Conservation (phyloP, 2,329 filamentous ascomycete genomes). For the Ophiostoma angusticollis region DNA sequence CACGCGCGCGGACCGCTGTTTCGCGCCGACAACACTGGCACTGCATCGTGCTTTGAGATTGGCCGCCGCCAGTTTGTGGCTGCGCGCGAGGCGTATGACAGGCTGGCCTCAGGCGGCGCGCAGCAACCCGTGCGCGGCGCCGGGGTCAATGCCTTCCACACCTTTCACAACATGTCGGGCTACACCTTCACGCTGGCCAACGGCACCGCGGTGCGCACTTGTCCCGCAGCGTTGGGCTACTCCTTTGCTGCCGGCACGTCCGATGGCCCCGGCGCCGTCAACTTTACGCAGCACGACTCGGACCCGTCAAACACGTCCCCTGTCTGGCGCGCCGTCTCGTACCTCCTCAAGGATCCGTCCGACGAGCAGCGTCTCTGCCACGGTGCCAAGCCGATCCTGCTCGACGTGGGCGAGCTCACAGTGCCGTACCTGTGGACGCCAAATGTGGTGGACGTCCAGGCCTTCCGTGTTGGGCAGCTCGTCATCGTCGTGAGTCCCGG, state of each 20-base stretch:
- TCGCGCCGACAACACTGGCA: constrained; percentile 52
- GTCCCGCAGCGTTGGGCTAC: constrained; percentile 75
- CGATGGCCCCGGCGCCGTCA: constrained; percentile 76
- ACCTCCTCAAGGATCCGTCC: constrained; percentile 56
- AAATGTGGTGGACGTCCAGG: constrained; percentile 82
- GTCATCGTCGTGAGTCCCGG: constrained; percentile 75
- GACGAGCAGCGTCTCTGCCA: constrained; percentile 64
- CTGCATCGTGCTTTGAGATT: constrained; percentile 65
- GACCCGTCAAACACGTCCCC: constrained; percentile 53
- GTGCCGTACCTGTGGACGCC: constrained; percentile 77
- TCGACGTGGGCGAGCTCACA: constrained; percentile 75
- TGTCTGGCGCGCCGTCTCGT: constrained; percentile 66
- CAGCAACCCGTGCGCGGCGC: constrained; percentile 48
- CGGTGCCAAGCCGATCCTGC: constrained; percentile 65
- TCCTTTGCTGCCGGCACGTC: constrained; percentile 84
- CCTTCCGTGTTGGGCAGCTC: constrained; percentile 71
- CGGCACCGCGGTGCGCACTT: constrained; percentile 58
- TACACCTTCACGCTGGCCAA: constrained; percentile 63
- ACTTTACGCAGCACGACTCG: constrained; percentile 79
- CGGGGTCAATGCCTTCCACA: constrained; percentile 65
- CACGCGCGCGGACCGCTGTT: constrained; percentile 60
- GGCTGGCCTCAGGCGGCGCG: constrained; percentile 29
- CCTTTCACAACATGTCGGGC: constrained; percentile 64
- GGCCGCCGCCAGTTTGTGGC: constrained; percentile 55
- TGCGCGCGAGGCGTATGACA: constrained; percentile 32